These are phyloP conservation scores for Suillus subluteus DNA, from an alignment of 768 basidiomycete genomes.

Conservation along the genomic window DNA sequence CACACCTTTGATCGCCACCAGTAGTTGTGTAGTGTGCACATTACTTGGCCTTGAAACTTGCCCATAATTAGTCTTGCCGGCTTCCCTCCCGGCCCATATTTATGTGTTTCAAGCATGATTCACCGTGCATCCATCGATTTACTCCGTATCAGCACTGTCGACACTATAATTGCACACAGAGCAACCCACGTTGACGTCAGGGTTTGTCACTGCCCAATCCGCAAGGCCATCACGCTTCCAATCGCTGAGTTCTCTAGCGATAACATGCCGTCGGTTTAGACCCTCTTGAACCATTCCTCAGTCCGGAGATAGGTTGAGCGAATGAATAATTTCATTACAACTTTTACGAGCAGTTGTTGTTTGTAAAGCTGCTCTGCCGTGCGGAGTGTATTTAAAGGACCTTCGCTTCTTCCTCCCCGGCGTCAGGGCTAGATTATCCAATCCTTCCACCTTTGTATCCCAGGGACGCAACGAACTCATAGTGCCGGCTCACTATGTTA, in stretches of 20 bases:
- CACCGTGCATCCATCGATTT: slow-evolving; percentile 24
- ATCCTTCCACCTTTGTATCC: not conserved
- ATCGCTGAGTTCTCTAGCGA: slow-evolving; percentile 38
- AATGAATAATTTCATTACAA: slow-evolving; percentile 32
- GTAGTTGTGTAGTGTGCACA: slow-evolving; percentile 28
- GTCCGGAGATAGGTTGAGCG: slow-evolving; percentile 30
- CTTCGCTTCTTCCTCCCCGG: slow-evolving; percentile 10
- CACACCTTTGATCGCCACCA: slow-evolving; percentile 29
- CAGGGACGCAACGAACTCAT: not conserved
- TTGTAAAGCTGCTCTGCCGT: slow-evolving; percentile 36
- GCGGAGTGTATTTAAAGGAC: slow-evolving; percentile 36
- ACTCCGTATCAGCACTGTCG: not conserved
- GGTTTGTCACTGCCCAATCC: slow-evolving; percentile 30
- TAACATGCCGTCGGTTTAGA: slow-evolving; percentile 33
- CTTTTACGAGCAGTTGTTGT: slow-evolving; percentile 37
- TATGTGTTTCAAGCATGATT: slow-evolving; percentile 37
- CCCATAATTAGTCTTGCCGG: slow-evolving; percentile 20
- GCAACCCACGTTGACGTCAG: slow-evolving; percentile 19
- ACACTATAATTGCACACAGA: not conserved
- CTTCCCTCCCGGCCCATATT: slow-evolving; percentile 28
- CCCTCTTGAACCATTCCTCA: slow-evolving; percentile 21
- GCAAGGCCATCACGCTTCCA: slow-evolving; percentile 41
- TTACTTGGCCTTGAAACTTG: slow-evolving; percentile 22
- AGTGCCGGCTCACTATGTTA: slow-evolving; percentile 25
- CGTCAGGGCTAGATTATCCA: not conserved